Conservation (phyloP, 2,329 filamentous ascomycete species). For the Metarhizium brunneum region DNA sequence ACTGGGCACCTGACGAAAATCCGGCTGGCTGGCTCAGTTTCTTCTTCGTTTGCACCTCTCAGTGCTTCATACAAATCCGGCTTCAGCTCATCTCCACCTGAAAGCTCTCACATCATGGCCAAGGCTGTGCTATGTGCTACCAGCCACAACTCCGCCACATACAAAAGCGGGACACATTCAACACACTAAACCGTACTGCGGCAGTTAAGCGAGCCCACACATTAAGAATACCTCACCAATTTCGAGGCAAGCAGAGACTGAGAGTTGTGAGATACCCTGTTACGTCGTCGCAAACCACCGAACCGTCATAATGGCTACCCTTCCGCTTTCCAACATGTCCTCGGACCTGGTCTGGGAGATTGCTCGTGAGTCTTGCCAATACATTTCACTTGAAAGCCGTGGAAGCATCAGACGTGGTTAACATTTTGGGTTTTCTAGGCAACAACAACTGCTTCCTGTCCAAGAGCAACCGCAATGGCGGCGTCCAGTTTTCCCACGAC, state of each 20-base stretch:
- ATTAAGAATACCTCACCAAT: slow-evolving; percentile 18
- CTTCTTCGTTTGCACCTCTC: too few species aligned
- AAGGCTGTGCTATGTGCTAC: not conserved
- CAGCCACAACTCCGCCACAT: slow-evolving; percentile 4
- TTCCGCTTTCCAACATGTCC: slow-evolving; percentile 64
- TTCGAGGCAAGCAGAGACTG: slow-evolving; percentile 15
- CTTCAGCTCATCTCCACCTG: too few species aligned
- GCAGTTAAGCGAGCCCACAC: slow-evolving; percentile 34
- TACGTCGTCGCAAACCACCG: slow-evolving; percentile 18
- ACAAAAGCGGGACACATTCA: slow-evolving; percentile 10
- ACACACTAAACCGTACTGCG: slow-evolving; percentile 19
- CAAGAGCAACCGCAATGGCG: slow-evolving; percentile 74
- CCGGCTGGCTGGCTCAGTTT: too few species aligned
- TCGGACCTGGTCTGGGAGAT: slow-evolving; percentile 91
- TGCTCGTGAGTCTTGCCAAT: slow-evolving; percentile 64
- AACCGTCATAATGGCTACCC: slow-evolving; percentile 45
- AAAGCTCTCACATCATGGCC: too few species aligned
- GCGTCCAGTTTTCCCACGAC: slow-evolving; percentile 86
- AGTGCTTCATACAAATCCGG: too few species aligned
- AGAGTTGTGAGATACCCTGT: slow-evolving; percentile 8
- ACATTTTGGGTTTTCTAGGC: slow-evolving; percentile 42
- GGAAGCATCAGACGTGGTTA: not conserved
- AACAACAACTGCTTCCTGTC: slow-evolving; percentile 83
- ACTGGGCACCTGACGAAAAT: not conserved
- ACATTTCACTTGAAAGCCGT: not conserved